These are phyloP conservation scores for Pseudogymnoascus sp. DNA, from an alignment of 2,329 filamentous ascomycete genomes.

Conservation along the genomic window DNA sequence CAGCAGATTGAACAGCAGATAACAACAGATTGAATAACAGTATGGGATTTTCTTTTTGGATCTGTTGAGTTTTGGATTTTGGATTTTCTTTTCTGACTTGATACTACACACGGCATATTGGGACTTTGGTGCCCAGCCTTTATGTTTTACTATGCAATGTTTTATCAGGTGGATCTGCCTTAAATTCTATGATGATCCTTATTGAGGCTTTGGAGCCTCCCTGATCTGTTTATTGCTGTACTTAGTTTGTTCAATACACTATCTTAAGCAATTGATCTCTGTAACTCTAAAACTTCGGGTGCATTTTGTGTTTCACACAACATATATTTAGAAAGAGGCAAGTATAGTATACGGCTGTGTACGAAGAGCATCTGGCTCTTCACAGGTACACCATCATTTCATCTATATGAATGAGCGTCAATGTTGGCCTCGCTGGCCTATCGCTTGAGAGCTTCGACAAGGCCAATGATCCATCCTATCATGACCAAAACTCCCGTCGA, in stretches of 20 bases:
- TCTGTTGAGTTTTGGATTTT: neutral
- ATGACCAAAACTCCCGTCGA: constrained; percentile 3
- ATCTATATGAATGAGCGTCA: constrained; percentile 8
- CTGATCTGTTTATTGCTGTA: neutral
- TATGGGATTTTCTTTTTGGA: neutral
- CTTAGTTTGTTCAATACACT: neutral
- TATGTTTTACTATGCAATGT: neutral
- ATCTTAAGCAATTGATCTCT: neutral
- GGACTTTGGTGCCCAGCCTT: neutral
- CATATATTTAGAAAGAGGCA: neutral
- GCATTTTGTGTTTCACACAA: neutral
- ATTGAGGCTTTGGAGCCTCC: neutral
- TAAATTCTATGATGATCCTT: neutral
- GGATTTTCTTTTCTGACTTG: neutral
- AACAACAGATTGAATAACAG: neutral
- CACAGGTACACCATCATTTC: constrained; percentile 5
- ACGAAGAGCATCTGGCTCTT: neutral
- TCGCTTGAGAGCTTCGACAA: neutral
- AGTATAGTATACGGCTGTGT: neutral
- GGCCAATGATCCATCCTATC: constrained; percentile 1
- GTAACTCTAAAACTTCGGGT: neutral
- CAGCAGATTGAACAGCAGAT: neutral
- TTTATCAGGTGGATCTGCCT: neutral
- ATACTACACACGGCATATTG: neutral
- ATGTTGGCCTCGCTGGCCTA: constrained; percentile 7